Conservation (phyloP, 140 eudicot genomes). For the Bidens hawaiensis region DNA sequence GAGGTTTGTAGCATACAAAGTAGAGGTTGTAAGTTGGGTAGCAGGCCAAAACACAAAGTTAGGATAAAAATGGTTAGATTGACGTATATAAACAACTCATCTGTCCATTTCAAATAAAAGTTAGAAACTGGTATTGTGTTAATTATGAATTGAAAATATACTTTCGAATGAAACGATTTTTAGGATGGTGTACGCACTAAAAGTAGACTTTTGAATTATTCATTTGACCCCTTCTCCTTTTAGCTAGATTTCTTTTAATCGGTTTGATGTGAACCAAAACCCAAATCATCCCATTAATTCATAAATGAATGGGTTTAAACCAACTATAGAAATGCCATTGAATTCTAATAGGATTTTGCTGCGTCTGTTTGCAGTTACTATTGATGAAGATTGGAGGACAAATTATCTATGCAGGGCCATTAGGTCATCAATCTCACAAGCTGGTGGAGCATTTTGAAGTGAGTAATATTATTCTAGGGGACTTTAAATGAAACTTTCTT, state of each 20-base stretch:
- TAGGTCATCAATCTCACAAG: slow-evolving; percentile 46
- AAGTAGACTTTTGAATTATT: not conserved
- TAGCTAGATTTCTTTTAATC: not conserved
- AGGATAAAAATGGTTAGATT: not conserved
- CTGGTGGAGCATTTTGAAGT: slow-evolving; percentile 56
- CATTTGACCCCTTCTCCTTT: not conserved
- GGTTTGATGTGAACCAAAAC: not conserved
- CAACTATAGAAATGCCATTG: no score
- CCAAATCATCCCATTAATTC: no score
- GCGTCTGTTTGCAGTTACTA: slow-evolving; percentile 6
- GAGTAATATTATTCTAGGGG: not conserved
- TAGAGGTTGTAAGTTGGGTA: not conserved
- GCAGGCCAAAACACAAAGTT: not conserved
- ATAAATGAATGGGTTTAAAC: no score
- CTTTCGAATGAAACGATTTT: not conserved
- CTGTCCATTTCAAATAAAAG: not conserved
- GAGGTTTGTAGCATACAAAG: slow-evolving; percentile 5
- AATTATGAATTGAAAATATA: no score
- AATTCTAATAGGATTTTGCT: not conserved
- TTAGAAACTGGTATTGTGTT: not conserved
- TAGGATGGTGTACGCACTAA: not conserved
- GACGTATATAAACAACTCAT: not conserved
- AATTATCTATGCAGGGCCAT: slow-evolving; percentile 50
- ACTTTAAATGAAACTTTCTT: not conserved
- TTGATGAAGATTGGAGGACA: slow-evolving; percentile 55